Base-by-base conservation (phyloP, 352 stramenopile genomes). In the Pythium sp. region DNA sequence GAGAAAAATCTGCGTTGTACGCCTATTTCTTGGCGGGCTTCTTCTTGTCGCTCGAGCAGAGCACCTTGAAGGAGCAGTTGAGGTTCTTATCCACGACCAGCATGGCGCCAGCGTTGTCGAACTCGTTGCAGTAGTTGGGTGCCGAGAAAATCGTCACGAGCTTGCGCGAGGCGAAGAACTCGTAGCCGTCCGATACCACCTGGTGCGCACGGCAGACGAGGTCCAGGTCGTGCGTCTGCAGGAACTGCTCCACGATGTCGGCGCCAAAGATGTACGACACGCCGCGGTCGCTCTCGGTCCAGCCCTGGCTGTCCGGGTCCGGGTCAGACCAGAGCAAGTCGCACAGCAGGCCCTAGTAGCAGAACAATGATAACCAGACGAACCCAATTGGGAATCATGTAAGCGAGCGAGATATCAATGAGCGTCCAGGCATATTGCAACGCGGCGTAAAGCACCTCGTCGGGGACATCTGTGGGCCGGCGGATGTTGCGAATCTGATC, bases 61-160 rank as follows among this genome's bases (percentile, higher is more conserved):
- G 76, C 55, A 95, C 83, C 75, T 94, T 94, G 73, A 96, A 96
- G 34, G 73, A 90, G 71, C 87, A 94, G 28, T 70, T 75, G 62
- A 96, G 81, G 30, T 61, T 79, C 63, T 91, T 83, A 73, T 93
- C 85, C 6, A 94, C 85, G 34, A 84, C 78, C 15, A 96, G 72
- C 73, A 96, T 95, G 0, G 84, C 86, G 32, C 97, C 98, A n/a
- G 97, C 97, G 74, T 99, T 99, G 79, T 99, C 98, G 76, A 99
- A 99, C 84, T 99, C 98, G 65, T 98, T 98, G 81, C 98, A 99
- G 79, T 99, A 99, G 81, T 99, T 99, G 14, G 98, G 98, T 8
- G 98, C 98, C 22, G 97, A 99, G 74, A 99, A 99, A 61, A 99
- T 92, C 15, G 98, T 99, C 12, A 99, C 98, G 38, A 99, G 90